Percentiles rank a stretch among this genome's conserved stretches.
Evolutionary conservation across 805 yeast genomes (phyloP).

Genomic region (Yamadazyma kitorensis): DNA sequence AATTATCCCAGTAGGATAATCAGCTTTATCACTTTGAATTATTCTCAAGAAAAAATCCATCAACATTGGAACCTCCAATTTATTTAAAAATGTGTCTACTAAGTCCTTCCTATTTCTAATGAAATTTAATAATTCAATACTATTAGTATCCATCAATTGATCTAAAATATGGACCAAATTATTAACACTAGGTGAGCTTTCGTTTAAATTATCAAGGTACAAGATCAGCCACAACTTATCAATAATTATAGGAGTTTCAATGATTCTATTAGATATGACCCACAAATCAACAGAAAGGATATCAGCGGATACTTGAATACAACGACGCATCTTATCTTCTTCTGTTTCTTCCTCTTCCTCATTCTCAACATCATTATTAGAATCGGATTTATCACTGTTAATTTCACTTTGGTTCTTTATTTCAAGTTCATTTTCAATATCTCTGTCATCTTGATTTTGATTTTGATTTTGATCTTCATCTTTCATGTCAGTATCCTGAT

Average conservation of each 20-base stretch:
- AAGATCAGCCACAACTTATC: constrained; percentile 41
- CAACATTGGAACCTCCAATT: constrained; percentile 88
- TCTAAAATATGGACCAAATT: constrained; percentile 66
- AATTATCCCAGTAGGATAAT: constrained; percentile 82
- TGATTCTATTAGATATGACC: constrained; percentile 41
- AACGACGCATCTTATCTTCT: constrained; percentile 34
- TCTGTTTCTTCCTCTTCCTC: constrained; percentile 22
- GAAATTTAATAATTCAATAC: constrained; percentile 64
- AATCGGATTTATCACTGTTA: no score
- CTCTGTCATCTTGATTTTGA: constrained; percentile 1
- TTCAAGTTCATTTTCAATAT: constrained; percentile 3
- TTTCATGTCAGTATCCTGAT: constrained; percentile 2
- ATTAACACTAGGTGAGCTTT: constrained; percentile 37
- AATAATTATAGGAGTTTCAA: constrained; percentile 40
- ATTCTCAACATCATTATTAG: constrained; percentile 13
- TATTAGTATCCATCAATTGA: constrained; percentile 67
- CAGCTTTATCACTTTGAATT: constrained; percentile 90
- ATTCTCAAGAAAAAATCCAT: constrained; percentile 91
- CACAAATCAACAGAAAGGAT: constrained; percentile 40
- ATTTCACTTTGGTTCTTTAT: constrained; percentile 6
- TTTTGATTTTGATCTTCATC: not conserved
- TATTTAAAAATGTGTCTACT: constrained; percentile 77
- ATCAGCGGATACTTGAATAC: constrained; percentile 39
- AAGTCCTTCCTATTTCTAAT: constrained; percentile 64
- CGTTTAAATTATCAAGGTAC: constrained; percentile 27